These are phyloP conservation scores for Cadophora gregata DNA, from an alignment of 2,329 filamentous ascomycete genomes.

Conservation along the genomic window DNA sequence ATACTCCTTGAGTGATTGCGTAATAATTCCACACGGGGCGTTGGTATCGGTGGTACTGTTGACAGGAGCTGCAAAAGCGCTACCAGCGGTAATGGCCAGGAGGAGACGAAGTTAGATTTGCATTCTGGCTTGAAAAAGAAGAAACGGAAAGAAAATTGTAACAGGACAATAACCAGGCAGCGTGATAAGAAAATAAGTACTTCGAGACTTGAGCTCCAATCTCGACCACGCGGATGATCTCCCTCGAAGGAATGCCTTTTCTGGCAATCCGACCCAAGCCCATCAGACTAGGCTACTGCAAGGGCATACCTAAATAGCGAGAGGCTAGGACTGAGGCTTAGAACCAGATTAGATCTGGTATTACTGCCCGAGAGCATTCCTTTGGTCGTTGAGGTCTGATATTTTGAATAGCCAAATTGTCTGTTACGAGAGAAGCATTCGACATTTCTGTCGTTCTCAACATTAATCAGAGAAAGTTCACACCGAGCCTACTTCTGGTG, in stretches of 20 bases:
- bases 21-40: constrained; percentile 5
- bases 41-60: neutral
- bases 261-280: neutral
- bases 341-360: neutral
- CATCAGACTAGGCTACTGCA: neutral
- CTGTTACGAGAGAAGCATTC: no score
- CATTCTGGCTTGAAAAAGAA: neutral
- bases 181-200: neutral
- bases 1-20: neutral
- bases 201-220: neutral
- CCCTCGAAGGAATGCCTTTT: neutral
- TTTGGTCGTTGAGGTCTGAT: neutral
- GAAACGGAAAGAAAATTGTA: neutral
- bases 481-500: no score
- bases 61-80: neutral
- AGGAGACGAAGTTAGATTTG: neutral
- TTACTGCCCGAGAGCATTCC: neutral
- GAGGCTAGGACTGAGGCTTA: neutral
- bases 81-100: neutral
- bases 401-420: no score
- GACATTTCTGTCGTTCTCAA: no score
- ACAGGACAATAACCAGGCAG: neutral
- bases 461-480: no score
- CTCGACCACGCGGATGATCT: neutral
- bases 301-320: neutral